Conservation (phyloP, 2,329 filamentous ascomycete genomes). For the Hortaea werneckii region DNA sequence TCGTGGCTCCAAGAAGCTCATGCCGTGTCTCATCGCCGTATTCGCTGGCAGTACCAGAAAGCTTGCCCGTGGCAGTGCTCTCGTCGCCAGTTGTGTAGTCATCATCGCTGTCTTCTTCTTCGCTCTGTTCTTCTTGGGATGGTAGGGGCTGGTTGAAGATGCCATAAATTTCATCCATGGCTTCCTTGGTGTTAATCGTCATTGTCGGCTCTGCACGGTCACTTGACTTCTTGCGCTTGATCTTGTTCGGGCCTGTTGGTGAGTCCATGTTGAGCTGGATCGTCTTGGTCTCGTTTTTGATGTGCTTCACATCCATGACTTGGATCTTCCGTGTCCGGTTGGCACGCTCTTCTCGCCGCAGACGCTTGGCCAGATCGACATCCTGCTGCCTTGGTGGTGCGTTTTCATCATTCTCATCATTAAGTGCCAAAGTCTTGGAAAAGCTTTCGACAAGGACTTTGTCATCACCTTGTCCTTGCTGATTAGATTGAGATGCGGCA, state of each 20-base stretch:
- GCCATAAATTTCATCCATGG: constrained; percentile 94
- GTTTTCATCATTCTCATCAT: constrained; percentile 40
- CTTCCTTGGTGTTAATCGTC: constrained; percentile 91
- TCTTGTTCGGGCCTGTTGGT: constrained; percentile 64
- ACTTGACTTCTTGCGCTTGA: constrained; percentile 62
- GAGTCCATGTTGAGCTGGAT: constrained; percentile 92
- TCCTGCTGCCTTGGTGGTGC: constrained; percentile 25
- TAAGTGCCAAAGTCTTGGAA: constrained; percentile 22
- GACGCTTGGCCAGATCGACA: constrained; percentile 33
- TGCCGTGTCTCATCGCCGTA: constrained; percentile 51
- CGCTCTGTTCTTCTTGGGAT: constrained; percentile 38
- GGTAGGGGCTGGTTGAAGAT: constrained; percentile 84
- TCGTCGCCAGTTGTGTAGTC: constrained; percentile 81
- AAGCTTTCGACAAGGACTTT: constrained; percentile 17
- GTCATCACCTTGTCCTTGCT: constrained; percentile 7
- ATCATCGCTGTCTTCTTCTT: constrained; percentile 56
- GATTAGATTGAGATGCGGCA: constrained; percentile 1
- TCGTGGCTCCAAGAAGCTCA: constrained; percentile 37
- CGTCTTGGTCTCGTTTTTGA: constrained; percentile 73
- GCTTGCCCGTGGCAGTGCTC: constrained; percentile 64
- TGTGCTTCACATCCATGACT: constrained; percentile 64
- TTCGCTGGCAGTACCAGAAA: constrained; percentile 54
- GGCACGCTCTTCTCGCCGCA: constrained; percentile 38
- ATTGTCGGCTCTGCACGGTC: constrained; percentile 84
- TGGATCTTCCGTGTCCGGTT: constrained; percentile 54